A percentile compares a stretch with the other conserved stretches of the same genome.
Conservation (phyloP, 345 rosid genomes). For the Iberis pinnata region DNA sequence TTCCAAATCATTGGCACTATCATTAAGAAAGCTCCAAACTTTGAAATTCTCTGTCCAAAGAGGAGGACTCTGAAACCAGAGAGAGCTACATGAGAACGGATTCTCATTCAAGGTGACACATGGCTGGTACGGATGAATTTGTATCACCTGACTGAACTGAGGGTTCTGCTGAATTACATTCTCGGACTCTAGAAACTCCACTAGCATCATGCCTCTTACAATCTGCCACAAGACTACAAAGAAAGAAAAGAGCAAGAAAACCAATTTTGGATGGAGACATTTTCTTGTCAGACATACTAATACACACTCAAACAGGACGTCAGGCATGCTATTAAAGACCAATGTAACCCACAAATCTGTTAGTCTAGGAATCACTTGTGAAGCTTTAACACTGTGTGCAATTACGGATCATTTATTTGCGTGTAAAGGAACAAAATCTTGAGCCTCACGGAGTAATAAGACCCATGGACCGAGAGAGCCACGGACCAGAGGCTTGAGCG, state of each 20-base stretch:
- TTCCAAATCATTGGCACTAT: slow-evolving; percentile 36
- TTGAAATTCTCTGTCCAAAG: slow-evolving; percentile 59
- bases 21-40: slow-evolving; percentile 35
- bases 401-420: too few relatives aligned
- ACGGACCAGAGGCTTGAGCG: too few relatives aligned
- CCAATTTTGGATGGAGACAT: neutral
- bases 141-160: slow-evolving; percentile 33
- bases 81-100: slow-evolving; percentile 34
- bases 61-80: slow-evolving; percentile 79
- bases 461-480: too few relatives aligned
- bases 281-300: too few relatives aligned
- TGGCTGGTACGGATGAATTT: slow-evolving; percentile 47
- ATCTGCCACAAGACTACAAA: slow-evolving; percentile 36
- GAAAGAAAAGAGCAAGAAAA: neutral
- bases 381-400: neutral
- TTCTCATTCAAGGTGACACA: slow-evolving; percentile 58
- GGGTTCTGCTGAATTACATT: slow-evolving; percentile 26
- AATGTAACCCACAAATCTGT: neutral
- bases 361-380: neutral
- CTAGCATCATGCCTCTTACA: slow-evolving; percentile 23
- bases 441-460: too few relatives aligned
- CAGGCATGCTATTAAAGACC: neutral
- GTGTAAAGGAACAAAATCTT: too few relatives aligned
- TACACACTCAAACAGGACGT: neutral
- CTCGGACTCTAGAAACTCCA: slow-evolving; percentile 31